Evolutionary conservation across 148 eudicot species (phyloP).

Genomic region (Euryodendron excelsum): DNA sequence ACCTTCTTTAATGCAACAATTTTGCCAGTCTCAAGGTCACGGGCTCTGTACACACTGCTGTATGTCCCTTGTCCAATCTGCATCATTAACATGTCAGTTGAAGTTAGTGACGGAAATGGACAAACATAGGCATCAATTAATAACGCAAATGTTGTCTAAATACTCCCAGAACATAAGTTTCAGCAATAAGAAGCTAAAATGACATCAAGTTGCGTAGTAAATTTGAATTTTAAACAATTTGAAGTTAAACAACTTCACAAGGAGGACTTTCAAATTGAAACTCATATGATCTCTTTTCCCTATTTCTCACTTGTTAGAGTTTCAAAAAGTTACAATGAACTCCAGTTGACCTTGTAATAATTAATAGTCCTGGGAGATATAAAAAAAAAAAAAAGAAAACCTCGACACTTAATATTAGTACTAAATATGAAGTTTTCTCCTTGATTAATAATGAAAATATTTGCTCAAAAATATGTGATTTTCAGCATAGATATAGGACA

Average conservation of each 20-base stretch:
- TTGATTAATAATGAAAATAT: neutral
- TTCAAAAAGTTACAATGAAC: neutral
- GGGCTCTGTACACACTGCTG: constrained; percentile 60
- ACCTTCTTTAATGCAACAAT: constrained; percentile 65
- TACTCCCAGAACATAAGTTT: neutral
- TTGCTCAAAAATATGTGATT: neutral
- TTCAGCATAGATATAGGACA: neutral
- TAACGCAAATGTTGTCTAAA: too few species aligned
- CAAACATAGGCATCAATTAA: neutral
- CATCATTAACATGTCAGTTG: constrained; percentile 9
- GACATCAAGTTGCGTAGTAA: constrained; percentile 3
- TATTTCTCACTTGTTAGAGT: neutral
- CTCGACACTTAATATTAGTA: neutral
- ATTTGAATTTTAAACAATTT: neutral
- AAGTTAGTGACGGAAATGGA: neutral
- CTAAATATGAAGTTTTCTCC: neutral
- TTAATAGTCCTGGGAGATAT: neutral
- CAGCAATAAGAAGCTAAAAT: neutral
- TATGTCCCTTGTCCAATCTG: constrained; percentile 82
- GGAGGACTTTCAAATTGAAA: neutral
- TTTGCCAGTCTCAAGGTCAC: constrained; percentile 55
- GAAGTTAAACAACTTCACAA: neutral
- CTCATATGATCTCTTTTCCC: neutral
- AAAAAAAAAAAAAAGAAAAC: neutral
- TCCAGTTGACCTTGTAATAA: neutral